A percentile compares a stretch with the other conserved stretches of the same genome.
Conservation (phyloP, 2,329 filamentous ascomycete species). For the Mycocentrospora acerina region DNA sequence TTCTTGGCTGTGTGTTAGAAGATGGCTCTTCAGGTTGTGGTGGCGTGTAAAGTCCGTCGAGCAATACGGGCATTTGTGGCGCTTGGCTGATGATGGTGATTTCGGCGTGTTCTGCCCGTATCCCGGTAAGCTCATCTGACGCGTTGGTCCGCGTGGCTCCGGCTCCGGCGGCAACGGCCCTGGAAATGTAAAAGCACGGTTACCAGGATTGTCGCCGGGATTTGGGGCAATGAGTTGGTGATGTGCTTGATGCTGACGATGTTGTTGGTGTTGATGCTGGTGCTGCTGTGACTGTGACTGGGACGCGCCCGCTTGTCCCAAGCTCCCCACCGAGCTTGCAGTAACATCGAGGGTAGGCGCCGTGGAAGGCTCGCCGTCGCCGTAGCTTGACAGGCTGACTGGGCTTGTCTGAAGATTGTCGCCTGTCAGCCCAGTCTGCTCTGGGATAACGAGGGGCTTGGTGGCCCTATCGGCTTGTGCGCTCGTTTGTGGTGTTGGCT, state of each 20-base stretch:
- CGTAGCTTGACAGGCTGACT: slow-evolving; percentile 57
- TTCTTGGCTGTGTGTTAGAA: slow-evolving; percentile 96
- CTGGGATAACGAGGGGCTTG: slow-evolving; percentile 53
- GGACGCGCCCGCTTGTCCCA: slow-evolving; percentile 40
- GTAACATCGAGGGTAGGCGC: slow-evolving; percentile 54
- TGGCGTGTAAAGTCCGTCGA: slow-evolving; percentile 95
- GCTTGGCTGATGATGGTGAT: slow-evolving; percentile 76
- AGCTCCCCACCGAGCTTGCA: slow-evolving; percentile 49
- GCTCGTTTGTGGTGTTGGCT: slow-evolving; percentile 48
- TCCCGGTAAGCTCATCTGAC: slow-evolving; percentile 62
- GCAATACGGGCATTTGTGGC: slow-evolving; percentile 96
- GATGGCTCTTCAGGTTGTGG: slow-evolving; percentile 95
- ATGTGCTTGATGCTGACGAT: slow-evolving; percentile 34
- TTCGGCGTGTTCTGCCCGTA: slow-evolving; percentile 60
- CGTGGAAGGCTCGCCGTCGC: slow-evolving; percentile 52
- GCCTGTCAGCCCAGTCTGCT: slow-evolving; percentile 40
- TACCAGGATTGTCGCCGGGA: slow-evolving; percentile 41
- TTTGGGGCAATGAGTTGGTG: slow-evolving; percentile 40
- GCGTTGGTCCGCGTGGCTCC: slow-evolving; percentile 53
- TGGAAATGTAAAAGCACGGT: slow-evolving; percentile 65
- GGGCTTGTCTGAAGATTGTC: slow-evolving; percentile 55
- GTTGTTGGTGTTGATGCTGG: slow-evolving; percentile 34
- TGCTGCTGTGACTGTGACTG: slow-evolving; percentile 27
- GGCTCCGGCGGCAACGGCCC: slow-evolving; percentile 54
- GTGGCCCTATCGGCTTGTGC: slow-evolving; percentile 51